Conservation (phyloP, 1,284 basidiomycete species). For the Paramarasmius palmivorus region DNA sequence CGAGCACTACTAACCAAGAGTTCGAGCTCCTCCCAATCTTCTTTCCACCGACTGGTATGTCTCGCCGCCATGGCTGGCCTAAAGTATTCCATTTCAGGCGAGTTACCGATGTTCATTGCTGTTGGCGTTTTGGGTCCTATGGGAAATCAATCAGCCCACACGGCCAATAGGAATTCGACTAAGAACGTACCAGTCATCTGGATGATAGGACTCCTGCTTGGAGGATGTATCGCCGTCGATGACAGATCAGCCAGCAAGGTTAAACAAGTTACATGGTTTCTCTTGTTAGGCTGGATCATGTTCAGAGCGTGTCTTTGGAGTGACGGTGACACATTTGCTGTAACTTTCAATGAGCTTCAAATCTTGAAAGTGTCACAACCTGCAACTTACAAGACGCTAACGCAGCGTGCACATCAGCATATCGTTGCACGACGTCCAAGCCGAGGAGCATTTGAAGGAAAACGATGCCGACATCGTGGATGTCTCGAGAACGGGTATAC, state of each 20-base stretch:
- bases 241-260: conserved; percentile 43
- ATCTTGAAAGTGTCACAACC: neutral
- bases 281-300: conserved; percentile 65
- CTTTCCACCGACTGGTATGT: conserved; percentile 75
- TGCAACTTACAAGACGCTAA: conserved; percentile 38
- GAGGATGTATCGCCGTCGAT: conserved; percentile 28
- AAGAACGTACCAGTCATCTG: conserved; percentile 28
- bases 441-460: conserved; percentile 79
- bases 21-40: conserved; percentile 84
- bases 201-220: conserved; percentile 32
- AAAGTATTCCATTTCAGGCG: conserved; percentile 68
- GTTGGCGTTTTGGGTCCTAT: conserved; percentile 49
- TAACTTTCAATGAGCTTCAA: conserved; percentile 1
- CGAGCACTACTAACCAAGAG: conserved; percentile 49
- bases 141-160: neutral
- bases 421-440: conserved; percentile 52
- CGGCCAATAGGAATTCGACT: neutral
- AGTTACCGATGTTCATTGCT: conserved; percentile 37
- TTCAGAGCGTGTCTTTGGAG: conserved; percentile 50
- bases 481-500: conserved; percentile 71
- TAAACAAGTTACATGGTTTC: conserved; percentile 50
- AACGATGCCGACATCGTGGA: conserved; percentile 73
- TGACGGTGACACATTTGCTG: conserved; percentile 52
- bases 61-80: conserved; percentile 30
- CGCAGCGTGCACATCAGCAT: conserved; percentile 42